Evolutionary conservation across 495 filamentous ascomycete genomes (phyloP), one percentile per base, ranked within the genome.

Genomic region (Parathielavia appendiculata): DNA sequence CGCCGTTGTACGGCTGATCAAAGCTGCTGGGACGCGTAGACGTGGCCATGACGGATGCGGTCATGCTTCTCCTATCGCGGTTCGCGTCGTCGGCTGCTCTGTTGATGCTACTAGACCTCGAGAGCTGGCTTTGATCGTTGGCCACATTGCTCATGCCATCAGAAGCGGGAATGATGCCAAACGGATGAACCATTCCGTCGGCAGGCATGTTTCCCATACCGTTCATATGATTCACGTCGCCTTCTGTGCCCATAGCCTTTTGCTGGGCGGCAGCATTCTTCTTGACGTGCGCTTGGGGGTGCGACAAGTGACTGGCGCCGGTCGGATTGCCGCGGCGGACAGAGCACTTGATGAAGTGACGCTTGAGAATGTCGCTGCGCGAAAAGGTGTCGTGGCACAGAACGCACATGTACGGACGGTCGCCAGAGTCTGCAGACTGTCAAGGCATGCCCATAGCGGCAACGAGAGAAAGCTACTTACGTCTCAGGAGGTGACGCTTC

Each of bases 331-430:
- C 93, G 62, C 93, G 85, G 62, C 93, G 84, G 52, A 96, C 86
- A 34, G 92, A 96, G 75, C 93, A 98, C 75, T 98, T 98, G 70
- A 95, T 90, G 72, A 98, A 98, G 73, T 98, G 93, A 58, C 93
- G 87, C 77, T 98, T 98, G 69, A 98, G 76, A 62, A 98, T 98
- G 71, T 98, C 93, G 77, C 90, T 95, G 69, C 93, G 86, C 26
- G 92, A 96, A 75, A 98, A 98, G n/a, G 90, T 97, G 73, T 98
- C 93, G 70, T 91, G 88, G 77, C 93, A 98, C 44, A 98, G 81
- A 59, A 91, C 86, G 76, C 93, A 98, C 83, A 90, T 90, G 76
- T 98, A 98, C 30, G 93, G 93, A 52, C 93, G 88, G 69, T 95
- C 91, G 64, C 93, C 93, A 58, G 93, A 96, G 75, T 98, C 91